A percentile compares a stretch with the other conserved stretches of the same genome.
These are phyloP conservation scores for Pyrenochaeta sp. DNA, from an alignment of 2,329 filamentous ascomycete species.

Conservation along the genomic window DNA sequence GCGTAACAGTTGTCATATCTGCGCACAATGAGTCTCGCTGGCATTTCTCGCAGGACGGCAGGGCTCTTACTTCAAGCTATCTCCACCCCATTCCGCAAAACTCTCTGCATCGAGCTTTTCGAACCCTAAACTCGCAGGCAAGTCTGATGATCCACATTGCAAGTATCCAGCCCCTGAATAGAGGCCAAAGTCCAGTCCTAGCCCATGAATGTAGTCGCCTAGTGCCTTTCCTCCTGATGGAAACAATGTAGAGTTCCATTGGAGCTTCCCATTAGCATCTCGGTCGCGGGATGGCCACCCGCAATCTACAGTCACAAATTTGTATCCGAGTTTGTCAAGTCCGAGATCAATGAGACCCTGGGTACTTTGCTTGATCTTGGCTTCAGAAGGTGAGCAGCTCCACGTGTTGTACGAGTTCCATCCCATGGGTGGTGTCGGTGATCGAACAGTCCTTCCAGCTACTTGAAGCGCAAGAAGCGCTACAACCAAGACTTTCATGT, in stretches of 20 bases:
- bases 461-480: slow-evolving; percentile 13
- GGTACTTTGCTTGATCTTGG: slow-evolving; percentile 61
- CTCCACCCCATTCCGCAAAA: slow-evolving; percentile 57
- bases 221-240: slow-evolving; percentile 61
- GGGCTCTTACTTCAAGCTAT: slow-evolving; percentile 60
- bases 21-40: slow-evolving; percentile 36
- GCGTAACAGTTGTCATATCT: slow-evolving; percentile 45
- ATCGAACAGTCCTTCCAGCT: slow-evolving; percentile 27
- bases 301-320: slow-evolving; percentile 66
- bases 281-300: slow-evolving; percentile 61
- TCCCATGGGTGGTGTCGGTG: slow-evolving; percentile 46
- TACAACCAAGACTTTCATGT: slow-evolving; percentile 1
- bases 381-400: slow-evolving; percentile 59
- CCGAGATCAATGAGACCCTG: slow-evolving; percentile 63
- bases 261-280: slow-evolving; percentile 55
- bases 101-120: slow-evolving; percentile 67
- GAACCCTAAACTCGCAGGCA: slow-evolving; percentile 58
- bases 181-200: slow-evolving; percentile 63
- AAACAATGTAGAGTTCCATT: slow-evolving; percentile 61
- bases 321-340: slow-evolving; percentile 63
- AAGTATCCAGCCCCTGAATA: slow-evolving; percentile 55
- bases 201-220: slow-evolving; percentile 59
- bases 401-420: slow-evolving; percentile 70
- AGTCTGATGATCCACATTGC: slow-evolving; percentile 55
- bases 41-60: no score